A percentile compares a stretch with the other conserved stretches of the same genome.
phyloP scores from a whole-genome alignment of 352 stramenopile species.

The Pythium periplocum region DNA sequence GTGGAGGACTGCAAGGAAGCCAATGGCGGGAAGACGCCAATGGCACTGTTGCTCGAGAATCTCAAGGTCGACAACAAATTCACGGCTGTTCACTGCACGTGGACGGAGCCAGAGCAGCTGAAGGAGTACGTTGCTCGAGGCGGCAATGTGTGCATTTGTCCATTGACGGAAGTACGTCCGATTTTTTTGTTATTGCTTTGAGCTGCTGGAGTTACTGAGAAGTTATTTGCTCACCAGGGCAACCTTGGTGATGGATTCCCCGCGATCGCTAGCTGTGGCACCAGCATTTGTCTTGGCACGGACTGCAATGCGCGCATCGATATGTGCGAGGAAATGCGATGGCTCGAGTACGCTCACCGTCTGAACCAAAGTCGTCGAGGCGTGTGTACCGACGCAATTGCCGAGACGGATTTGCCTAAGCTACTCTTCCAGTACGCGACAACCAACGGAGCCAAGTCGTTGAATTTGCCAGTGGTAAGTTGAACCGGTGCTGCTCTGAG shows the following conservation, averaged over 20 bases:
- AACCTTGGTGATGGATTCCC: slow-evolving; percentile 71
- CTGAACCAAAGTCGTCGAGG: slow-evolving; percentile 58
- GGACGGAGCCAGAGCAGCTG: slow-evolving; percentile 51
- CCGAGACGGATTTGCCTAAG: slow-evolving; percentile 52
- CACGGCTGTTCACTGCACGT: slow-evolving; percentile 74
- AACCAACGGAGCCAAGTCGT: slow-evolving; percentile 51
- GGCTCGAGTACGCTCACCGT: slow-evolving; percentile 70
- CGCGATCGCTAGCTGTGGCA: slow-evolving; percentile 54
- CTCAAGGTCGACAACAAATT: slow-evolving; percentile 68
- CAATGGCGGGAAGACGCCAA: slow-evolving; percentile 48
- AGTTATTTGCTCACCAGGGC: slow-evolving; percentile 18
- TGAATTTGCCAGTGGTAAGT: slow-evolving; percentile 68
- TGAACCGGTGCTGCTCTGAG: too few species aligned
- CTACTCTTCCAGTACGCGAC: slow-evolving; percentile 67
- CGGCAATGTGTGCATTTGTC: slow-evolving; percentile 73
- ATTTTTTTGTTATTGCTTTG: too few species aligned
- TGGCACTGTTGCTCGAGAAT: slow-evolving; percentile 60
- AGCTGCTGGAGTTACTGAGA: too few species aligned
- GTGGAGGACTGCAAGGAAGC: slow-evolving; percentile 69
- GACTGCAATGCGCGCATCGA: slow-evolving; percentile 79
- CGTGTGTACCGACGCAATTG: slow-evolving; percentile 49
- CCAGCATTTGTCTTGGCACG: slow-evolving; percentile 63
- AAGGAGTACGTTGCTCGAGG: slow-evolving; percentile 51
- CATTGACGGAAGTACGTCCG: slow-evolving; percentile 37
- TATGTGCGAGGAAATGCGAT: slow-evolving; percentile 83